Evolutionary conservation across 768 basidiomycete genomes (phyloP).

Genomic region (Mycena chlorophos): DNA sequence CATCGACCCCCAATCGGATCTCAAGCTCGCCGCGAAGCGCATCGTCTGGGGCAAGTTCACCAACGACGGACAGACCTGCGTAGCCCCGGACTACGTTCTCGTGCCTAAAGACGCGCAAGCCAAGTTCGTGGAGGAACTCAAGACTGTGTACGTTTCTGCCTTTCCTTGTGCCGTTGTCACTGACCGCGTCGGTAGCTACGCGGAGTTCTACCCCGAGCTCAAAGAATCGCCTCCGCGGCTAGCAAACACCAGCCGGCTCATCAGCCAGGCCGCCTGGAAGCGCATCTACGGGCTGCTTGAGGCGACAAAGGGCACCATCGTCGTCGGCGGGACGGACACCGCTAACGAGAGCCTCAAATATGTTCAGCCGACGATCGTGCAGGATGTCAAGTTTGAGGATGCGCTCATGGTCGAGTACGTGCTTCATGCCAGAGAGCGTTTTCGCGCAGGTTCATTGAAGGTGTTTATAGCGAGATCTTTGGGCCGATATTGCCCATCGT

Average conservation of each 20-base stretch:
- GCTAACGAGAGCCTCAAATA: conserved; percentile 56
- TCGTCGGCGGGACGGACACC: conserved; percentile 53
- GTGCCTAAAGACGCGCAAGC: conserved; percentile 49
- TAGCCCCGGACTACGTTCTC: conserved; percentile 60
- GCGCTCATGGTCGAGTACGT: conserved; percentile 76
- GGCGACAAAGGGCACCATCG: conserved; percentile 63
- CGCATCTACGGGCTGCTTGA: conserved; percentile 66
- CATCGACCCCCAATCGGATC: conserved; percentile 67
- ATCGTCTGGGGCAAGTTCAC: conserved; percentile 80
- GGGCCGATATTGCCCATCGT: conserved; percentile 80
- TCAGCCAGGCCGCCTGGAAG: conserved; percentile 53
- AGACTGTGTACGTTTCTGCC: conserved; percentile 36
- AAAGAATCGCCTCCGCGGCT: neutral
- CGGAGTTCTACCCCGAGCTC: conserved; percentile 57
- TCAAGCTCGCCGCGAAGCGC: conserved; percentile 65
- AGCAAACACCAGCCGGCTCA: conserved; percentile 40
- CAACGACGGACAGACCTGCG: conserved; percentile 78
- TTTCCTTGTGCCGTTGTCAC: neutral
- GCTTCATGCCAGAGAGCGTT: neutral
- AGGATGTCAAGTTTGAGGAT: conserved; percentile 60
- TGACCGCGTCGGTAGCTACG: conserved; percentile 38
- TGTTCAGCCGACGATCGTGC: conserved; percentile 74
- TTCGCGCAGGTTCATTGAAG: neutral
- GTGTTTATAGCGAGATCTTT: conserved; percentile 66
- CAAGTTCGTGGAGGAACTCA: conserved; percentile 44